These are phyloP conservation scores for Aphanomyces euteiches DNA, from an alignment of 352 stramenopile genomes.

Conservation along the genomic window DNA sequence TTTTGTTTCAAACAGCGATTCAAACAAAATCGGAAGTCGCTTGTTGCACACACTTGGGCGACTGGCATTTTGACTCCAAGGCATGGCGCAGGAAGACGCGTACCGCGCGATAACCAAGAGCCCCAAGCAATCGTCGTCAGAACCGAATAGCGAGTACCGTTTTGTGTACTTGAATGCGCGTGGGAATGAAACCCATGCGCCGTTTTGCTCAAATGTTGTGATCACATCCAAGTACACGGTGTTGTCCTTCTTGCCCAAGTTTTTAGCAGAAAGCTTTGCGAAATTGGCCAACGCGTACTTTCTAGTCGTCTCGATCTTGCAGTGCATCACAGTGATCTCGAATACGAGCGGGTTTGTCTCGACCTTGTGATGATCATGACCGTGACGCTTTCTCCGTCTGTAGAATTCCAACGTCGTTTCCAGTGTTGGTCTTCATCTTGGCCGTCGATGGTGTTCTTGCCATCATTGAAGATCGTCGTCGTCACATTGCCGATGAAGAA, in stretches of 20 bases:
- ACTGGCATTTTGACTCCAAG: background rate
- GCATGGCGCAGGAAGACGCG: background rate
- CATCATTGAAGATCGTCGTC: slow-evolving; percentile 77
- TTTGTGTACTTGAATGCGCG: slow-evolving; percentile 7
- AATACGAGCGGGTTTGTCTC: slow-evolving; percentile 58
- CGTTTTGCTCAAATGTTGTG: slow-evolving; percentile 45
- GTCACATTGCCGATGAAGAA: slow-evolving; percentile 73
- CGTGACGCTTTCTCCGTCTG: background rate
- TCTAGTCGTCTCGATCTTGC: slow-evolving; percentile 83
- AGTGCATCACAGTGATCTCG: slow-evolving; percentile 70
- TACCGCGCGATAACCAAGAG: slow-evolving; percentile 15
- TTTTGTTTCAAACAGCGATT: slow-evolving; percentile 1
- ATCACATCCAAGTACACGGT: slow-evolving; percentile 92
- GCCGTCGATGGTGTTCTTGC: slow-evolving; percentile 78
- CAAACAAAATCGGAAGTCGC: background rate
- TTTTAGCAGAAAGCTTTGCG: slow-evolving; percentile 93
- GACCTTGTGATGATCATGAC: background rate
- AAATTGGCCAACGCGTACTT: slow-evolving; percentile 91
- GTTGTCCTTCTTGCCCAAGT: slow-evolving; percentile 92
- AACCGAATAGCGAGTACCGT: slow-evolving; percentile 1
- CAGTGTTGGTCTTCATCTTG: slow-evolving; percentile 86
- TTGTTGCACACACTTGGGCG: slow-evolving; percentile 2
- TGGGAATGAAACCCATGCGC: background rate
- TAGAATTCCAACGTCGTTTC: slow-evolving; percentile 66
- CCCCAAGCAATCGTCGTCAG: slow-evolving; percentile 4